These are phyloP conservation scores for Globomyces pollinis-pini DNA, from an alignment of 192 early-diverging fungal species.

Conservation along the genomic window DNA sequence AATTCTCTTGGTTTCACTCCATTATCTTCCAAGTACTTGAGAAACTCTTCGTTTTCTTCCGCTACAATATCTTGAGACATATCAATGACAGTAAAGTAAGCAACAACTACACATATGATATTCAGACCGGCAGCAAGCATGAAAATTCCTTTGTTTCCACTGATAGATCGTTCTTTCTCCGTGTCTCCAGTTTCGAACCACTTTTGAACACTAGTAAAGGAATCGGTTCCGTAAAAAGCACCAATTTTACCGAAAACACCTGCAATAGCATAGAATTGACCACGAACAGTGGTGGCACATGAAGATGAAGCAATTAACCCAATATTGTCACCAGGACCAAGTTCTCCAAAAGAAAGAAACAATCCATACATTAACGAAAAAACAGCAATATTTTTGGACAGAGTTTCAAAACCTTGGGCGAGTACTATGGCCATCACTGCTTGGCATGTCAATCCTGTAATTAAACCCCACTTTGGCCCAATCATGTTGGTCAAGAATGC, in stretches of 20 bases:
- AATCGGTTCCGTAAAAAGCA: slow-evolving; percentile 11
- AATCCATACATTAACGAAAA: slow-evolving; percentile 14
- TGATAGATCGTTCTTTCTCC: too few species aligned
- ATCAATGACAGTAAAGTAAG: background rate
- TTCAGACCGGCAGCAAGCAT: slow-evolving; percentile 21
- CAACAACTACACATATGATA: background rate
- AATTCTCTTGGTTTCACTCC: too few species aligned
- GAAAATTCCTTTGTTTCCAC: slow-evolving; percentile 34
- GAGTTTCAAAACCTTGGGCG: background rate
- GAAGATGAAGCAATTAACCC: background rate
- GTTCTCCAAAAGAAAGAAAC: slow-evolving; percentile 11
- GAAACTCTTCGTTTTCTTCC: background rate
- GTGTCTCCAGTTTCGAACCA: slow-evolving; percentile 11
- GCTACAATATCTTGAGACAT: background rate
- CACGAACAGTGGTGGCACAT: slow-evolving; percentile 10
- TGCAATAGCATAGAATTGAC: slow-evolving; percentile 13
- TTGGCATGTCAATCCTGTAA: slow-evolving; percentile 7
- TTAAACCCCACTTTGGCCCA: slow-evolving; percentile 4
- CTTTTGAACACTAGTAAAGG: slow-evolving; percentile 3
- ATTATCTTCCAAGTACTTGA: background rate
- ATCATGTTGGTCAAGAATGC: slow-evolving; percentile 3
- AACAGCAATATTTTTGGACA: background rate
- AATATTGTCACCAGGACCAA: slow-evolving; percentile 13
- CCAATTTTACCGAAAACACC: slow-evolving; percentile 12
- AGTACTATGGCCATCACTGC: slow-evolving; percentile 10